These are phyloP conservation scores for Tetrapyrgos nigripes DNA, from an alignment of 1,284 basidiomycete species.

Conservation along the genomic window DNA sequence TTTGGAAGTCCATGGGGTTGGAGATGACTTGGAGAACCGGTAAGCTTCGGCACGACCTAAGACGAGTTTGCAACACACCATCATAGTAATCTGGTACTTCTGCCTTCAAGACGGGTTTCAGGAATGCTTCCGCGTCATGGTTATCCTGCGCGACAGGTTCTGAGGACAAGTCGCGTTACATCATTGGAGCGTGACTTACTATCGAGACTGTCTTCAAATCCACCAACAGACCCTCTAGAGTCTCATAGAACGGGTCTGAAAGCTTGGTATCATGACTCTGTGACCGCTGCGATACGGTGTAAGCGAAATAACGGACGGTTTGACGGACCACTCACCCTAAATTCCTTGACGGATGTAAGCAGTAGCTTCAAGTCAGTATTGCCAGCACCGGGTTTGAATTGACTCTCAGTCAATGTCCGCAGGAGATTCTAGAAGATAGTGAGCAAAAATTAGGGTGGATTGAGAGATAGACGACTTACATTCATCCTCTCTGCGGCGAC, in stretches of 20 bases:
- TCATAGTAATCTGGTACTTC: constrained; percentile 93
- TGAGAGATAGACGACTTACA: constrained; percentile 36
- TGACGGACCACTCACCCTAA: constrained; percentile 59
- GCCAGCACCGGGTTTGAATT: constrained; percentile 55
- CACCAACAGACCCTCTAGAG: constrained; percentile 83
- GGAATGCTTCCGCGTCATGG: constrained; percentile 87
- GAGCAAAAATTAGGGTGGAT: constrained; percentile 24
- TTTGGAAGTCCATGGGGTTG: constrained; percentile 93
- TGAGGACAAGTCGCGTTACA: constrained; percentile 14
- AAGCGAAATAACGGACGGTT: constrained; percentile 10
- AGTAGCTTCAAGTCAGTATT: constrained; percentile 74
- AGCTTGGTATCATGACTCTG: constrained; percentile 74
- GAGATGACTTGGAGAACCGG: constrained; percentile 70
- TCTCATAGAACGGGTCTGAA: constrained; percentile 91
- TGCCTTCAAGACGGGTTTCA: constrained; percentile 86
- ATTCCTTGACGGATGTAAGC: constrained; percentile 76
- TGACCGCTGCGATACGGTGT: constrained; percentile 37
- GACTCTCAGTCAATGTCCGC: constrained; percentile 74
- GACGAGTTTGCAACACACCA: constrained; percentile 50
- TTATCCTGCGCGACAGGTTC: constrained; percentile 65
- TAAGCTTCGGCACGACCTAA: constrained; percentile 14
- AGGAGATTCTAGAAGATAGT: constrained; percentile 70
- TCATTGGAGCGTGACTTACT: constrained; percentile 51
- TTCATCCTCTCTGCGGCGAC: constrained; percentile 40
- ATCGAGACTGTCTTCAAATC: constrained; percentile 84